phyloP scores from a whole-genome alignment of 2,329 filamentous ascomycete species.

The Plenodomus biglobosus region DNA sequence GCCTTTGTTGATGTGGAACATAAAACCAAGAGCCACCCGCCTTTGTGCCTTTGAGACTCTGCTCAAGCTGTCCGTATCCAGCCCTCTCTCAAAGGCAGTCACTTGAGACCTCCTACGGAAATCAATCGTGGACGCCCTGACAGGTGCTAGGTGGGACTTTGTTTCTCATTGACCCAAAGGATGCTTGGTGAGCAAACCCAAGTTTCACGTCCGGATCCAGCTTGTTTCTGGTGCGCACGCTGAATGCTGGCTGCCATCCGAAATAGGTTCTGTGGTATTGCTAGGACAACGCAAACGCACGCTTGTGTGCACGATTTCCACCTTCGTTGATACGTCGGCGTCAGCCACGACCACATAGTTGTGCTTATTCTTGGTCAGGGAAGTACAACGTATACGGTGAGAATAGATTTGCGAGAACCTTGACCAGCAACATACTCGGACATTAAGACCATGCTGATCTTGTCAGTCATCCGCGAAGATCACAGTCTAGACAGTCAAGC shows the following conservation, averaged over 20 bases:
- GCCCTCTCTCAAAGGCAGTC: not conserved
- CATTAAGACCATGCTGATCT: not conserved
- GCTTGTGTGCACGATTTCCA: too few relatives aligned
- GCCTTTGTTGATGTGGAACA: slow-evolving; percentile 19
- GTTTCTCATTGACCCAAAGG: not conserved
- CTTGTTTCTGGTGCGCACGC: not conserved
- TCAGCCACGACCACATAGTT: too few relatives aligned
- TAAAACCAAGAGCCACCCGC: slow-evolving; percentile 19
- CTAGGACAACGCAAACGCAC: not conserved
- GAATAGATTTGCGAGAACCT: not conserved
- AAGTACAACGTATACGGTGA: too few relatives aligned
- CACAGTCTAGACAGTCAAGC: not conserved
- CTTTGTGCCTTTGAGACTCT: slow-evolving; percentile 1
- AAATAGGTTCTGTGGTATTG: not conserved
- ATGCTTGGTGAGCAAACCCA: not conserved
- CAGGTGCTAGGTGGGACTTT: not conserved
- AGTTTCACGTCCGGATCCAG: not conserved
- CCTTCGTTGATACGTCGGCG: too few relatives aligned
- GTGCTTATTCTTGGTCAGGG: too few relatives aligned
- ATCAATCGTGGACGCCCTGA: not conserved
- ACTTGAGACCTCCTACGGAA: not conserved
- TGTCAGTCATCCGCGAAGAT: not conserved
- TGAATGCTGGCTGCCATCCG: not conserved
- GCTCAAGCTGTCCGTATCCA: too few relatives aligned
- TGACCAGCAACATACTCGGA: not conserved